Evolutionary conservation across 148 eudicot species (phyloP).

Genomic region (Amaranthus palmeri): DNA sequence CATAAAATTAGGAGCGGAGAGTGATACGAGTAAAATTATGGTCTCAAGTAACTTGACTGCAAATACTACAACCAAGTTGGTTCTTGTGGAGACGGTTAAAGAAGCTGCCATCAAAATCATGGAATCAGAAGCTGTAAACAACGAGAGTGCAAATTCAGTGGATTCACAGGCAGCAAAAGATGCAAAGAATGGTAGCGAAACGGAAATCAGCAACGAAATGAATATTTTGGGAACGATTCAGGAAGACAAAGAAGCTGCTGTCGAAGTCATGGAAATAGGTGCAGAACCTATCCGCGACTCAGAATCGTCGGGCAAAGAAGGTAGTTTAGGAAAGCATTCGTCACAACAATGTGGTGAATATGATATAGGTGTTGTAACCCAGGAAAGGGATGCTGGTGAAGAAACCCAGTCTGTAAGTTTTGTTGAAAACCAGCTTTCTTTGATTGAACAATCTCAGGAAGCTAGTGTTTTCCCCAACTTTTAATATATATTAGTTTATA

Average conservation of each 20-base stretch:
- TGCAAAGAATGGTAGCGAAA: neutral
- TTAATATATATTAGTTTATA: conserved; percentile 6
- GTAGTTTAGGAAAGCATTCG: conserved; percentile 1
- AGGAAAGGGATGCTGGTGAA: conserved; percentile 12
- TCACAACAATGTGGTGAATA: conserved; percentile 14
- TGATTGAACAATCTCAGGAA: conserved; percentile 25
- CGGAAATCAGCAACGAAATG: neutral
- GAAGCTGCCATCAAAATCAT: neutral
- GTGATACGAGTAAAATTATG: neutral
- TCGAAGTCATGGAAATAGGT: conserved; percentile 10
- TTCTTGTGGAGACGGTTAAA: neutral
- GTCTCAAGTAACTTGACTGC: neutral
- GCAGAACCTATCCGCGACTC: neutral
- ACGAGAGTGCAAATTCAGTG: neutral
- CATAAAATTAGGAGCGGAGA: neutral
- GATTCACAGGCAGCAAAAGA: neutral
- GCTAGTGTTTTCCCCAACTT: conserved; percentile 25
- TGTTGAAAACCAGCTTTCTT: conserved; percentile 26
- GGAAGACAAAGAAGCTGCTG: conserved; percentile 3
- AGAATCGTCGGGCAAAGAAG: conserved; percentile 3
- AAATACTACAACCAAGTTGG: neutral
- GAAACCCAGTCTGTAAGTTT: conserved; percentile 15
- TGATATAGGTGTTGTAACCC: conserved; percentile 16
- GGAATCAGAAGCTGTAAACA: neutral
- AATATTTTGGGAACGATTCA: neutral